Evolutionary conservation across 352 stramenopile genomes (phyloP), one percentile per base, ranked within the genome.

Genomic region (Phytophthora pini): DNA sequence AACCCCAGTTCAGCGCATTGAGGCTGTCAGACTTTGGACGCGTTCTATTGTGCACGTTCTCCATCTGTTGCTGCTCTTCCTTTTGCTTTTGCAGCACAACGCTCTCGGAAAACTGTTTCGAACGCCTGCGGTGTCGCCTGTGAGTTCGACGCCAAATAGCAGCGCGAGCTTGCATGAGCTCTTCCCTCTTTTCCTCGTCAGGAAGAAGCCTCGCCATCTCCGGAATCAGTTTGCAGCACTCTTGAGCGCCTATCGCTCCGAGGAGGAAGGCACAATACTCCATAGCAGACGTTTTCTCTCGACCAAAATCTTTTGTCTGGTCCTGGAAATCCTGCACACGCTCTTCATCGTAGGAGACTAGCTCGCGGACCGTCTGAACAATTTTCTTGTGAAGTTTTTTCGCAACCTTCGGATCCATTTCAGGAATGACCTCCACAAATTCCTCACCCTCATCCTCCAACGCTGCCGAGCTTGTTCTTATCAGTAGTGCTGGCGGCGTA

Each of bases 291-390:
- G 73, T 84, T 56, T 89, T 86, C 1, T 80, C 79, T 10, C 82
- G 77, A 4, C 86, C 86, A 70, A 92, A 94, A 56, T 94, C 84
- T 54, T 79, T 89, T 0, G 83, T 92, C 51, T 90, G 82, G 26
- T 92, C 84, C 44, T 92, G 86, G 49, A 94, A 94, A 50, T 90
- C 86, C 17, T 79, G 80, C 11, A 92, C 82, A 36, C 86, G 86
- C 38, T 92, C 86, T 58, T 92, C 82, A 26, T 94, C 82, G 39
- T 81, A 70, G 3, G 59, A 51, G 5, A 92, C 84, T 15, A 86
- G 66, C 32, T 90, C 86, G 12, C 79, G 70, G 20, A 94, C 80
- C 5, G 64, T 87, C 38, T 85, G 69, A 20, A 94, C 64, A 24
- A 94, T 83, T 29, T 81, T 78, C 49, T 91, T 92, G 65, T 94